Conservation (phyloP, 208 protist genomes). For the Wallacemonas sp. region DNA sequence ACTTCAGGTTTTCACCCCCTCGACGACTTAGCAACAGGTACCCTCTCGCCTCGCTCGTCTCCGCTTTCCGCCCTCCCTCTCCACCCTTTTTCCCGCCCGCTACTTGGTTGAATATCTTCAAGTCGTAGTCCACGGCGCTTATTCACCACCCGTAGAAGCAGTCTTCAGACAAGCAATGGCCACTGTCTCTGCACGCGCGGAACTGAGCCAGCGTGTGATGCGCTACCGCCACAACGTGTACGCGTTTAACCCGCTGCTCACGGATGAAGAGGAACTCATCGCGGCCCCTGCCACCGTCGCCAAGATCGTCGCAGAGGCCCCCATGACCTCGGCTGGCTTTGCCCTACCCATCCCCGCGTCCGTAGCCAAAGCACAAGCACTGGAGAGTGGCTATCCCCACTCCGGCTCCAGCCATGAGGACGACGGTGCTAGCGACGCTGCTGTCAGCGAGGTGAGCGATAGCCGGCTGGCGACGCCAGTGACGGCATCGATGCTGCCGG, state of each 20-base stretch:
- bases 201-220: background rate
- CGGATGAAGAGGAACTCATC: slow-evolving; percentile 8
- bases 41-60: too few relatives aligned
- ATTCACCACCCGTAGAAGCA: too few relatives aligned
- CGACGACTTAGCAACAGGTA: too few relatives aligned
- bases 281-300: background rate
- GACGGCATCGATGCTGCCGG: background rate
- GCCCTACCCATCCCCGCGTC: slow-evolving; percentile 10
- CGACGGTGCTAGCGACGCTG: slow-evolving; percentile 33
- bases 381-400: background rate
- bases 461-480: background rate
- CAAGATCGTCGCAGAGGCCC: background rate
- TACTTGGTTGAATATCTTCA: too few relatives aligned
- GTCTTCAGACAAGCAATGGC: too few relatives aligned
- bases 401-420: slow-evolving; percentile 19
- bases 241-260: slow-evolving; percentile 22
- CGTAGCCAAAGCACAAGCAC: background rate
- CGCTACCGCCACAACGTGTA: slow-evolving; percentile 53
- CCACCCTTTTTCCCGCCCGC: too few relatives aligned
- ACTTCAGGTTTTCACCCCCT: too few relatives aligned
- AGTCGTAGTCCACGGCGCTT: too few relatives aligned
- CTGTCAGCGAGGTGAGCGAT: background rate
- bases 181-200: background rate
- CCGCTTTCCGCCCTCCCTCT: too few relatives aligned
- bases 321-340: slow-evolving; percentile 16